These are phyloP conservation scores for Podaxis sp. DNA, from an alignment of 768 basidiomycete genomes.

Conservation along the genomic window DNA sequence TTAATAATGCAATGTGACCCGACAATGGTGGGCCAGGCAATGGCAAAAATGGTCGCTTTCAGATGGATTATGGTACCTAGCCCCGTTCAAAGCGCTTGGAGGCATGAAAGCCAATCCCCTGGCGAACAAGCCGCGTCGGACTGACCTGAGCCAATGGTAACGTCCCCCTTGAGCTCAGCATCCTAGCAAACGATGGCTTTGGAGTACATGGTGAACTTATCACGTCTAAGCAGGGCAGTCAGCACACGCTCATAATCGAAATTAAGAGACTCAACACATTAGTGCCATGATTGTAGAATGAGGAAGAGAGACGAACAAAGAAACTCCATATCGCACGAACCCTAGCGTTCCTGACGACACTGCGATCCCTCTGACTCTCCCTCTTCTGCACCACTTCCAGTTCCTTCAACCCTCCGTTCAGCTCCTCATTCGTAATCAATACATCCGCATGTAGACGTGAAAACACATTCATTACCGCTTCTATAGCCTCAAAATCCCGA, in stretches of 20 bases:
- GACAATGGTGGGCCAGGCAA: constrained; percentile 88
- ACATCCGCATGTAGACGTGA: constrained; percentile 83
- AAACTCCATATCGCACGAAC: constrained; percentile 53
- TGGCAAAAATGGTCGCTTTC: constrained; percentile 90
- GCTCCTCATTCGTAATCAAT: constrained; percentile 68
- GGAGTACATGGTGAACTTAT: constrained; percentile 88
- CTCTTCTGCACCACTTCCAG: constrained; percentile 66
- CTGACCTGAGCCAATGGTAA: constrained; percentile 84
- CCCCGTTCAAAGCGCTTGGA: not conserved
- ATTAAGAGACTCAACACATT: constrained; percentile 32
- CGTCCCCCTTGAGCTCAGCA: constrained; percentile 91
- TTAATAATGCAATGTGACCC: constrained; percentile 89
- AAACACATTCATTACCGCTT: constrained; percentile 84
- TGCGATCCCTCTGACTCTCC: constrained; percentile 73
- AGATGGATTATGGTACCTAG: constrained; percentile 88
- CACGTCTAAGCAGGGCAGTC: constrained; percentile 51
- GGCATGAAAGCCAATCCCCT: not conserved
- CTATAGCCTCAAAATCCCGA: constrained; percentile 94
- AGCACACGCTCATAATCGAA: not conserved
- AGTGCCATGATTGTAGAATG: constrained; percentile 28
- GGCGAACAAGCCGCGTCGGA: not conserved
- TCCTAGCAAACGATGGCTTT: constrained; percentile 91
- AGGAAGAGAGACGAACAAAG: not conserved
- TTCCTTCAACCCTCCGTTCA: constrained; percentile 53
- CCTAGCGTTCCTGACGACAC: constrained; percentile 73